These are phyloP conservation scores for Barbatosphaeria neglecta DNA, from an alignment of 495 filamentous ascomycete species.

Conservation along the genomic window DNA sequence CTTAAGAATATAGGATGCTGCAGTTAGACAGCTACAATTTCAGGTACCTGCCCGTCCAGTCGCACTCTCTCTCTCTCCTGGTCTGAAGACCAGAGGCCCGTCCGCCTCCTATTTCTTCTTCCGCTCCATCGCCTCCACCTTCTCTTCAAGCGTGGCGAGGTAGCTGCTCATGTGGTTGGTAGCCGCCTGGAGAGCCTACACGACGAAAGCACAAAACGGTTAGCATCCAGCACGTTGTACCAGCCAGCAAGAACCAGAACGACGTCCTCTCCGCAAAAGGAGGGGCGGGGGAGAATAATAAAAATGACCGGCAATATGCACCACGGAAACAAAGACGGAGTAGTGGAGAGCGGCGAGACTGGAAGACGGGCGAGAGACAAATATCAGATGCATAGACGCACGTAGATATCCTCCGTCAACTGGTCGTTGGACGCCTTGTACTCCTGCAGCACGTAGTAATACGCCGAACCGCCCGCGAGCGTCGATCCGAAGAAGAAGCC, in stretches of 20 bases:
- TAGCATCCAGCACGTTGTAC: no score
- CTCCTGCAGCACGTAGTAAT: slow-evolving; percentile 85
- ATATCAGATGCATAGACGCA: slow-evolving; percentile 49
- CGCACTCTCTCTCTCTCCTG: background rate
- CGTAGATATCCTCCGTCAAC: slow-evolving; percentile 90
- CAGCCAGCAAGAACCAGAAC: no score
- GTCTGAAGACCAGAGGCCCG: background rate
- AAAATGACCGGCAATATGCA: slow-evolving; percentile 3
- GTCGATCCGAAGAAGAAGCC: slow-evolving; percentile 86
- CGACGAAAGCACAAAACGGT: slow-evolving; percentile 9
- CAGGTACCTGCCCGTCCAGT: background rate
- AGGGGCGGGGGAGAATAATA: background rate
- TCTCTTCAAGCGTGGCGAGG: slow-evolving; percentile 69
- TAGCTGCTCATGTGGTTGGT: slow-evolving; percentile 79
- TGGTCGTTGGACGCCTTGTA: slow-evolving; percentile 91
- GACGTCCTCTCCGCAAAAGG: no score
- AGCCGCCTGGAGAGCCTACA: slow-evolving; percentile 74
- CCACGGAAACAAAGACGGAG: slow-evolving; percentile 3
- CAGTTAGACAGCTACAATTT: background rate
- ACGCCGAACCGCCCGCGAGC: slow-evolving; percentile 66
- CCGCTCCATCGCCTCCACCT: slow-evolving; percentile 54
- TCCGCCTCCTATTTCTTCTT: slow-evolving; percentile 26
- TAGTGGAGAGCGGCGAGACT: background rate
- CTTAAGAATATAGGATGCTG: no score
- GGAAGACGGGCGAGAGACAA: slow-evolving; percentile 3